Base-by-base conservation (phyloP, 2,329 filamentous ascomycete genomes). In the Fusarium ambrosium region DNA sequence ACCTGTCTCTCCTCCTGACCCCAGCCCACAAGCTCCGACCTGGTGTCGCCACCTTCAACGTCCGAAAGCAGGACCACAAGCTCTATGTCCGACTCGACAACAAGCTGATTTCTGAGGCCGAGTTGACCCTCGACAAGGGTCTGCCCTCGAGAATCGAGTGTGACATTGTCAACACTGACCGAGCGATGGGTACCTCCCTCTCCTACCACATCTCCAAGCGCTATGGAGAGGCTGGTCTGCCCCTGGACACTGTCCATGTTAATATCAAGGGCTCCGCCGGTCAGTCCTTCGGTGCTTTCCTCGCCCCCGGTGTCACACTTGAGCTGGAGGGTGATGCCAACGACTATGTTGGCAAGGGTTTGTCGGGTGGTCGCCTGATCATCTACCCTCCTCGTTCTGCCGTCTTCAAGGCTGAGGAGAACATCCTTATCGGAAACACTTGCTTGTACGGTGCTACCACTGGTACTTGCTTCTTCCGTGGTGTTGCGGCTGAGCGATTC, bases 251-350 rank as follows among this genome's bases (percentile, higher is more conserved):
- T 22, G 95, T 98, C 66, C 96, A 98, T 81, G 94, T 95, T 82
- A 98, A 98, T 81, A 97, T 98, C 83, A 95, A 97, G 88, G 96
- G 96, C 53, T 98, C 96, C 65, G 96, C 96, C 76, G 96, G 96
- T 79, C 96, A 98, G 84, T 98, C 96, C 1, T 98, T 98, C 79
- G 96, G 96, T 86, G 95, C 95, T 61, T 98, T 93, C 88, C 89
- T 98, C 68, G 95, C 96, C 55, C 94, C 95, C 71, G 96, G 96
- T 89, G 92, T 98, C 55, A 98, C 96, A 1, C 87, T 98, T 56
- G 96, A 98, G 85, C 91, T 98, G 43, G 96, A 98, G 86, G 96
- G 96, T 85, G 96, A 98, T 82, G 88, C 95, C 81, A 98, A 98
- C 83, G 96, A 98, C 82, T 98, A 98, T 79, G 95, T 98, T 66